Conservation (phyloP, 2,329 filamentous ascomycete species). For the Colletotrichum lupini region DNA sequence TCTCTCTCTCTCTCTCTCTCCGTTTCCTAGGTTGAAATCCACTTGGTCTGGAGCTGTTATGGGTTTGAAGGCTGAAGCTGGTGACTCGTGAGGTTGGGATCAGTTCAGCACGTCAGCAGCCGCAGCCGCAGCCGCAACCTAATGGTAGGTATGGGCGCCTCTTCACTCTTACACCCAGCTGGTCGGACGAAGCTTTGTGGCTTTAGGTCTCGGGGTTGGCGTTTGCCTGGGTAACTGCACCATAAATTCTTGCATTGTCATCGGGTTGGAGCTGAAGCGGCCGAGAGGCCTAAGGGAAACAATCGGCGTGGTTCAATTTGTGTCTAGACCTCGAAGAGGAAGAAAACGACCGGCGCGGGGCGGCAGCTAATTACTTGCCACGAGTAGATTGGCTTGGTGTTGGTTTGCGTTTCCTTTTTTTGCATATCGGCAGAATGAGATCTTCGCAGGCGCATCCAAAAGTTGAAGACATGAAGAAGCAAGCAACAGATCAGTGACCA, state of each 20-base stretch:
- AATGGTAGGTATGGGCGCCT: not conserved
- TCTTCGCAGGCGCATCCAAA: not conserved
- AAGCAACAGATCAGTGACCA: slow-evolving; percentile 4
- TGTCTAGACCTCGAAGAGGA: slow-evolving; percentile 3
- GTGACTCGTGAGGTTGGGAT: not conserved
- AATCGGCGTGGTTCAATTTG: not conserved
- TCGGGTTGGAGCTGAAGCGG: not conserved
- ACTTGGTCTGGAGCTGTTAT: not conserved
- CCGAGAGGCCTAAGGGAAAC: not conserved
- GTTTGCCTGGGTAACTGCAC: not conserved
- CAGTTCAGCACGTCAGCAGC: not conserved
- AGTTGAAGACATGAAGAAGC: slow-evolving; percentile 27
- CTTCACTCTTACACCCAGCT: not conserved
- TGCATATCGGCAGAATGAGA: slow-evolving; percentile 23
- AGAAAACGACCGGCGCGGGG: not conserved
- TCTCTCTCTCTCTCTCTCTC: no score
- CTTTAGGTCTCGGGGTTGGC: not conserved
- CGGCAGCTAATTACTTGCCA: slow-evolving; percentile 4
- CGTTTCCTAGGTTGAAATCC: not conserved
- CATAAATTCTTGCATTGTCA: not conserved
- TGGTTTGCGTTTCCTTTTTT: not conserved
- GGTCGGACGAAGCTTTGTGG: not conserved
- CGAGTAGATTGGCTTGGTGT: slow-evolving; percentile 21
- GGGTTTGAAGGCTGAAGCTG: not conserved
- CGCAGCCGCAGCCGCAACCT: not conserved